Conservation (phyloP, 192 early-diverging fungal genomes). For the Piromyces sp. region DNA sequence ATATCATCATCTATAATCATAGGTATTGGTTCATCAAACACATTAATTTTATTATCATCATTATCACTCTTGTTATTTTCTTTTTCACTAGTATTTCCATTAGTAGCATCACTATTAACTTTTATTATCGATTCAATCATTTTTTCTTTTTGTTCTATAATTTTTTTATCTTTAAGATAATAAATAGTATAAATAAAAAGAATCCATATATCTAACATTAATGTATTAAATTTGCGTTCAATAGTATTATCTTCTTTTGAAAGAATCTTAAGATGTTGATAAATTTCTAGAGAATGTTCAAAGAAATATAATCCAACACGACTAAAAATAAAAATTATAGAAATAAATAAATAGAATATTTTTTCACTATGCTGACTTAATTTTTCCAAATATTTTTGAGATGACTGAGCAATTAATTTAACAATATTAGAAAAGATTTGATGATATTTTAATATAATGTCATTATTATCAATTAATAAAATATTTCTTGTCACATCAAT, state of each 20-base stretch:
- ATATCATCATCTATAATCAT: background rate
- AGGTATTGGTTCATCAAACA: background rate
- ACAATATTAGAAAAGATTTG: background rate
- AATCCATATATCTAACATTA: background rate
- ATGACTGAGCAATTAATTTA: background rate
- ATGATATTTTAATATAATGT: background rate
- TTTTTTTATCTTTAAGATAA: background rate
- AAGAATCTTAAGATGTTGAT: background rate
- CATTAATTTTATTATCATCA: background rate
- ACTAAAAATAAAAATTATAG: background rate
- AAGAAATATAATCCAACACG: background rate
- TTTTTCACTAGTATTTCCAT: background rate
- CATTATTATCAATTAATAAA: background rate
- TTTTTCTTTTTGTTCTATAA: background rate
- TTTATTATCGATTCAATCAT: background rate
- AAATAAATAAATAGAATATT: background rate
- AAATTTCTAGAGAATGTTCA: background rate
- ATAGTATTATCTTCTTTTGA: background rate
- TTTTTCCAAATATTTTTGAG: background rate
- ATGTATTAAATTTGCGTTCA: background rate
- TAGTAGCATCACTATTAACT: background rate
- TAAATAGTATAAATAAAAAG: background rate
- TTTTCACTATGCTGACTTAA: background rate
- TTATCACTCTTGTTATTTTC: background rate
- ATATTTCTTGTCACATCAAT: background rate